Base-by-base conservation (phyloP, 2,329 filamentous ascomycete species). In the Lecanicillium sp. region DNA sequence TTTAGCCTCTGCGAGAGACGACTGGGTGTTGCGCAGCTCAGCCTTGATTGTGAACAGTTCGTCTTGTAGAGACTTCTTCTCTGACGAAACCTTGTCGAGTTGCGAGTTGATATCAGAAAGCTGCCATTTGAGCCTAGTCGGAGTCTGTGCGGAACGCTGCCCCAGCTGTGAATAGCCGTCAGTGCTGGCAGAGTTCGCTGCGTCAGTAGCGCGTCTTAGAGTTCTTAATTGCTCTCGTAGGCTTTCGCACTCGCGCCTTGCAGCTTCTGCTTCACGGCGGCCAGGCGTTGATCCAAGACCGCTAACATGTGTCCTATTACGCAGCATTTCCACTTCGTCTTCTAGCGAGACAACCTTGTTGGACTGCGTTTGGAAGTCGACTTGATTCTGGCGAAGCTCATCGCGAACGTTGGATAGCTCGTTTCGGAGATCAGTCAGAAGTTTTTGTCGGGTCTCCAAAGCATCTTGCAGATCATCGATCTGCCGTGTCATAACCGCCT, bases 381-480 rank as follows among this genome's bases (percentile, higher is more conserved):
- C 69, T 46, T 80, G 76, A 18, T 75, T 74, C 36, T 81, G 68
- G n/a, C 83, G 76, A 8, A 88, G 68, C 40, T 87, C 79, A 46
- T 88, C 83, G 39, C 75, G 77, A 8, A 80, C 72, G 7, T 67
- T 62, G 3, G 81, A 76, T 4, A 88, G 62, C 50, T 89, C 83
- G 37, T 69, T 72, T 37, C 81, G 75, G 18, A 84, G 66, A 36
- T 76, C 73, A 14, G 82, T 82, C 5, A 87, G 59, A 31, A 77
- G 68, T n/a, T 71, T 64, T 51, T 84, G 77, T 45, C 82, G 78
- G 19, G 74, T 67, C 40, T 82, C 72, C 11, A 92, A 69, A 42
- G 87, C 84, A 34, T 78, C 72, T 51, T 84, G 81, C 9, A 92
- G 68, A 36, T 83, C 81, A 33, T 83, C 75, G 37, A 94, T 77